Conservation (phyloP, 2,329 filamentous ascomycete species). For the Fusarium circinatum region DNA sequence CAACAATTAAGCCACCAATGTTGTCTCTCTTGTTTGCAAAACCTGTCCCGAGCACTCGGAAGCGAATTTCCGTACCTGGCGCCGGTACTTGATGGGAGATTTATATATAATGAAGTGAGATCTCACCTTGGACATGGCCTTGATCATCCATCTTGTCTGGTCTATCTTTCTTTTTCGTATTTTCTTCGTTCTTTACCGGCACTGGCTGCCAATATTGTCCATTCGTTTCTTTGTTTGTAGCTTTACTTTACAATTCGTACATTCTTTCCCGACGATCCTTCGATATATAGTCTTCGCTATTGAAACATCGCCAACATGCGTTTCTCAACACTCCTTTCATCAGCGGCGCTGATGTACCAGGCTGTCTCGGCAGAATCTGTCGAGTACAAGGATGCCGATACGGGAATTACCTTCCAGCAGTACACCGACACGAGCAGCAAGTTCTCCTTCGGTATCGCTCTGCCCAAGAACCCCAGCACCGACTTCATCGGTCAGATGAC, state of each 20-base stretch:
- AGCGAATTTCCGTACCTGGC: conserved; percentile 4
- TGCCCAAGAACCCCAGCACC: conserved; percentile 61
- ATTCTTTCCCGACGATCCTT: conserved; percentile 3
- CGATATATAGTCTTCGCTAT: conserved; percentile 2
- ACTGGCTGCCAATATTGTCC: conserved; percentile 31
- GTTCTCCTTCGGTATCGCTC: conserved; percentile 64
- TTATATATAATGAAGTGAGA: conserved; percentile 10
- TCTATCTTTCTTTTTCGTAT: conserved; percentile 15
- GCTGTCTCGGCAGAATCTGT: conserved; percentile 21
- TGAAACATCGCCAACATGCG: conserved; percentile 21
- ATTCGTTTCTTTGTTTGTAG: conserved; percentile 21
- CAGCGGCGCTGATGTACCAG: conserved; percentile 33
- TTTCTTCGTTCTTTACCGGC: conserved; percentile 27
- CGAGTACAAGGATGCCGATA: conserved; percentile 56
- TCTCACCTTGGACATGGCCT: background rate
- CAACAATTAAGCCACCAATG: conserved; percentile 26
- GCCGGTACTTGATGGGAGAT: background rate
- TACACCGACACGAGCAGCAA: conserved; percentile 57
- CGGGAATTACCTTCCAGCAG: conserved; percentile 64
- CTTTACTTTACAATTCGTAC: background rate
- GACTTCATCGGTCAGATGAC: conserved; percentile 69
- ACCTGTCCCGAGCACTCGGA: conserved; percentile 21
- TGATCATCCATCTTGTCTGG: conserved; percentile 15
- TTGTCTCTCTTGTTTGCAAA: conserved; percentile 15
- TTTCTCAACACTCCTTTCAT: conserved; percentile 30